Evolutionary conservation across 2,329 filamentous ascomycete species (phyloP).

Genomic region (Coniella lustricola): DNA sequence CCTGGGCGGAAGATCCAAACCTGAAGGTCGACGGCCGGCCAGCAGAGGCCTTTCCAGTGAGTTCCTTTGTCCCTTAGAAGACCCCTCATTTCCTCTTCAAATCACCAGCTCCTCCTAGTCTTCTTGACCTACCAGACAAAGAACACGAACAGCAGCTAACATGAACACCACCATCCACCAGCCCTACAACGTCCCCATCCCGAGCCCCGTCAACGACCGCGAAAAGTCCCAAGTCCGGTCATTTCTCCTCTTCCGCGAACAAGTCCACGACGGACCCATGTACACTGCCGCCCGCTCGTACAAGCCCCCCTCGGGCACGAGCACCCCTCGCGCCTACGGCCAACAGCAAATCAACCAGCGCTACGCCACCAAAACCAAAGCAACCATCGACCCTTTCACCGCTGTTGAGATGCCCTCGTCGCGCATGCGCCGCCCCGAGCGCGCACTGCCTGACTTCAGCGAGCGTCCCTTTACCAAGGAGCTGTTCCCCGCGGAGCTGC

Average conservation of each 20-base stretch:
- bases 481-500: constrained; percentile 50
- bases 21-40: constrained; percentile 43
- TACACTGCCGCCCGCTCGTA: constrained; percentile 48
- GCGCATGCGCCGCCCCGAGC: constrained; percentile 43
- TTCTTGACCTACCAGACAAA: too few relatives aligned
- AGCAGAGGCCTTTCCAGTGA: constrained; percentile 53
- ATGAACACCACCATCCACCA: constrained; percentile 19
- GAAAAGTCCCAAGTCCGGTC: constrained; percentile 43
- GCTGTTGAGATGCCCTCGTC: constrained; percentile 52
- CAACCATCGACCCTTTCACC: constrained; percentile 51
- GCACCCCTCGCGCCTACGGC: constrained; percentile 40
- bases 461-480: constrained; percentile 38
- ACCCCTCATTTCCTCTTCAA: too few relatives aligned
- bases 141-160: background rate
- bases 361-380: constrained; percentile 48
- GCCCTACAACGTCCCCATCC: constrained; percentile 43
- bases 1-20: constrained; percentile 49
- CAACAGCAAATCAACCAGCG: constrained; percentile 52
- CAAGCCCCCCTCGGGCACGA: constrained; percentile 31
- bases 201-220: constrained; percentile 34
- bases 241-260: constrained; percentile 50
- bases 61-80: too few relatives aligned
- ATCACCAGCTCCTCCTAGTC: too few relatives aligned
- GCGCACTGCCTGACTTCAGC: constrained; percentile 47
- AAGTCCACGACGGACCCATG: constrained; percentile 47